Base-by-base conservation (phyloP, 2,329 filamentous ascomycete species). In the Colletotrichum chrysophilum region DNA sequence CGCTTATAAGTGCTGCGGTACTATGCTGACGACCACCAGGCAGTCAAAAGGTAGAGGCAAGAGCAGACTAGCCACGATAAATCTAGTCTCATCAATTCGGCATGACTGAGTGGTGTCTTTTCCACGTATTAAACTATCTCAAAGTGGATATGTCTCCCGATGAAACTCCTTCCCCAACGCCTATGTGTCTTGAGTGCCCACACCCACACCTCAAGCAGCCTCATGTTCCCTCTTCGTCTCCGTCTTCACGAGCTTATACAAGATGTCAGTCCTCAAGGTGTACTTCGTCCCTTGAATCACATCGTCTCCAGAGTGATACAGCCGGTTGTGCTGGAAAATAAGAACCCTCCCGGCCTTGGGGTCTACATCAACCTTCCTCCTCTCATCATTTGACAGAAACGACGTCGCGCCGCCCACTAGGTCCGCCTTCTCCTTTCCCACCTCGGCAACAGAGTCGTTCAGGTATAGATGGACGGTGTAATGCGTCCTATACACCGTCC, bases 401-500 rank as follows among this genome's bases (percentile, higher is more conserved):
- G 88, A 84, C 4, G 91, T 92, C 2, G 91, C 88, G 14, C 91
- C 91, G 6, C 90, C 90, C 3, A 87, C 80, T 10, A 90, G 83
- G 30, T 85, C 83, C 4, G 81, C 79, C 1, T 72, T 76, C 61
- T 75, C 75, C 5, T 80, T 77, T 10, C 83, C 85, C 5, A 82
- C 84, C 56, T 83, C 87, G 70, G 86, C 84, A 68, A 84, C 83
- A 14, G 87, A 88, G 78, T 89, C 87, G 75, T 89, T 89, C 32
- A 90, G 82, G 78, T 90, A 92, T 13, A 92, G 82, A 60, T 92
- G 91, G 6, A 91, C 75, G 0, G 91, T 92, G 79, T 89, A 90
- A 70, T 88, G 86, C 3, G 89, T 89, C 79, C 83, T 79, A 34
- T 86, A 81, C 5, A 80, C 87, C 24, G 82, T 85, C 9, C 86